These are phyloP conservation scores for Endocalyx cinctus DNA, from an alignment of 2,329 filamentous ascomycete species.

Conservation along the genomic window DNA sequence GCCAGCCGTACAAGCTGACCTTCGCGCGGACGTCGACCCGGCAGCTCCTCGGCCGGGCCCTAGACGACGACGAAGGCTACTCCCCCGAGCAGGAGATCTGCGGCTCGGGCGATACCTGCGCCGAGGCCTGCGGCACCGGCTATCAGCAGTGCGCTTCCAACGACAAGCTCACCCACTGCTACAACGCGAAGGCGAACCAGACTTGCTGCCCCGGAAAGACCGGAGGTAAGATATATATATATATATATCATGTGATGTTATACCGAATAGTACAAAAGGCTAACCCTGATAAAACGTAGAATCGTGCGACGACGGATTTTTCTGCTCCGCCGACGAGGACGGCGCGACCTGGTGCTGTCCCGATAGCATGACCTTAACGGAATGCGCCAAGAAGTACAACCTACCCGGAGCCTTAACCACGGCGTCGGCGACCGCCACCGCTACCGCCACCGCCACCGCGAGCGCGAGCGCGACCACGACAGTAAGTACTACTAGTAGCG, in stretches of 20 bases:
- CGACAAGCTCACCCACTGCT: slow-evolving; percentile 53
- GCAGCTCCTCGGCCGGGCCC: slow-evolving; percentile 20
- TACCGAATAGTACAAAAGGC: slow-evolving; percentile 6
- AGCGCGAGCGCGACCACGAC: slow-evolving; percentile 8
- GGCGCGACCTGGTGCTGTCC: slow-evolving; percentile 58
- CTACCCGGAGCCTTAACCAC: slow-evolving; percentile 45
- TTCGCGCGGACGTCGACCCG: slow-evolving; percentile 23
- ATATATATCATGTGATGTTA: no score
- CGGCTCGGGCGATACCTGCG: slow-evolving; percentile 21
- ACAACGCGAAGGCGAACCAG: slow-evolving; percentile 46
- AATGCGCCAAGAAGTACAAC: slow-evolving; percentile 49
- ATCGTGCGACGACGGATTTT: slow-evolving; percentile 57
- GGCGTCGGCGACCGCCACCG: slow-evolving; percentile 34
- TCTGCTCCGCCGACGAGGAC: slow-evolving; percentile 52
- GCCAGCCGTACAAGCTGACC: slow-evolving; percentile 18
- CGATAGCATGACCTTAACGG: slow-evolving; percentile 44
- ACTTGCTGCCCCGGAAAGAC: slow-evolving; percentile 52
- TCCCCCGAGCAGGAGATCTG: slow-evolving; percentile 24
- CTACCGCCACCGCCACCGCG: slow-evolving; percentile 8
- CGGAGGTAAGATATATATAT: slow-evolving; percentile 46
- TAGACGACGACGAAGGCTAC: slow-evolving; percentile 22
- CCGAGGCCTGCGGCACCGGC: slow-evolving; percentile 30
- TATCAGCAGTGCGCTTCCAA: slow-evolving; percentile 26
- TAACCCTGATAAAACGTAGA: slow-evolving; percentile 36
- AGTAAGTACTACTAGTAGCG: no score